Percentiles rank a stretch among this genome's conserved stretches.
These are phyloP conservation scores for Lagenidium giganteum DNA, from an alignment of 352 stramenopile species.

Conservation along the genomic window DNA sequence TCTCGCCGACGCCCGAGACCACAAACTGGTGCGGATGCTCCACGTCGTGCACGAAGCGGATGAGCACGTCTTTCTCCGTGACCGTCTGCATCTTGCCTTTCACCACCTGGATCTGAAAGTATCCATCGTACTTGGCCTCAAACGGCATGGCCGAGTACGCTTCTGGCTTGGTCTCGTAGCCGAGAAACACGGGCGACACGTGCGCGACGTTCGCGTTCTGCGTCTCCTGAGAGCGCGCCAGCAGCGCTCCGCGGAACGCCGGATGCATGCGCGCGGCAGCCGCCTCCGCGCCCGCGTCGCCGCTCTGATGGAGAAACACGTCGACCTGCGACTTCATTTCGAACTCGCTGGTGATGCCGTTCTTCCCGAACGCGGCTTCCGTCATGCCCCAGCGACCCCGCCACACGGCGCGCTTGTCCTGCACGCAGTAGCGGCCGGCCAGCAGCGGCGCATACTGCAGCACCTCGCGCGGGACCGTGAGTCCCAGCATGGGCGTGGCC, in stretches of 20 bases:
- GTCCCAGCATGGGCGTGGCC: conserved; percentile 2
- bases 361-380: conserved; percentile 67
- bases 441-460: conserved; percentile 68
- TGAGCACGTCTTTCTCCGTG: conserved; percentile 69
- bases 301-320: conserved; percentile 45
- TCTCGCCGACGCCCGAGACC: conserved; percentile 66
- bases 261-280: no score
- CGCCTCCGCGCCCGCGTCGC: conserved; percentile 23
- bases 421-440: conserved; percentile 80
- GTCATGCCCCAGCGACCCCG: conserved; percentile 81
- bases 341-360: conserved; percentile 75
- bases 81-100: conserved; percentile 84
- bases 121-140: conserved; percentile 76
- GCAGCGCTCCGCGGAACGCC: conserved; percentile 30
- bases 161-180: conserved; percentile 52
- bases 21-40: conserved; percentile 58
- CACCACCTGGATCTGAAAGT: conserved; percentile 82
- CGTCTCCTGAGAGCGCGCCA: conserved; percentile 45
- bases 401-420: conserved; percentile 79
- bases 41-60: conserved; percentile 80
- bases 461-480: conserved; percentile 45
- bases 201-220: conserved; percentile 31
- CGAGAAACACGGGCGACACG: conserved; percentile 56
- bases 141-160: conserved; percentile 75
- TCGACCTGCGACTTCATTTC: conserved; percentile 87